Base-by-base conservation (phyloP, 139 green algal genomes). In the Tetratostichococcus sp. region DNA sequence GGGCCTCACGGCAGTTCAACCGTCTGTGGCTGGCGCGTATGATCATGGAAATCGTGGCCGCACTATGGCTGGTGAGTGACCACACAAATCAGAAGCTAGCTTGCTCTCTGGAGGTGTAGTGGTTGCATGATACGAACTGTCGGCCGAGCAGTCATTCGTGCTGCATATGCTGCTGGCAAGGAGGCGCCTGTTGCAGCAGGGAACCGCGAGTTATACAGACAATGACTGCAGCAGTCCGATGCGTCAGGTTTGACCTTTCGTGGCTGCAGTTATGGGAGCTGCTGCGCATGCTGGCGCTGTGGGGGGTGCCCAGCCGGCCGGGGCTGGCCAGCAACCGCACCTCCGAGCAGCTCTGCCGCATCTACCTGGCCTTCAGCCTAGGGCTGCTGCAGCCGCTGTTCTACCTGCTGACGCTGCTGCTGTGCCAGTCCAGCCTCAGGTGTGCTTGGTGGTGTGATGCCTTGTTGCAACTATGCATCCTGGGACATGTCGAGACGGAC, bases 341-440 rank as follows among this genome's bases (percentile, higher is more conserved):
- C 14, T 62, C 50, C 17, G 50, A 62, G 14, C 14, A 62, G 2
- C 30, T 81, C 23, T 81, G 76, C 70, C 76, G 76, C 30, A 42
- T 77, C 30, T 81, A 81, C 42, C 71, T 81, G 4, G 50, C 33
- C 23, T 22, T 81, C 30, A 77, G 70, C 16, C 42, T 81, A 23
- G 76, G 76, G 39, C 25, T 72, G 39, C 68, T 81, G 39, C 70
- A 81, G 62, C 76, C 76, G 26, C 65, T 81, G 2, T 81, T 76
- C 62, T 43, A 74, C 57, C 65, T 76, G 25, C 62, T 42, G 23
- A 57, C 76, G n/a, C 22, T 77, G 42, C 72, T 77, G 70, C 39
- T 81, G 26, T 81, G 76, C 43, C 39, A 58, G 30, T 42, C 34
- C 6, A 68, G 34, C 28, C 70, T 75, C 70, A 80, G 75, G 75